A percentile compares a stretch with the other conserved stretches of the same genome.
Conservation (phyloP, 208 protist species). For the Leishmania lainsoni region DNA sequence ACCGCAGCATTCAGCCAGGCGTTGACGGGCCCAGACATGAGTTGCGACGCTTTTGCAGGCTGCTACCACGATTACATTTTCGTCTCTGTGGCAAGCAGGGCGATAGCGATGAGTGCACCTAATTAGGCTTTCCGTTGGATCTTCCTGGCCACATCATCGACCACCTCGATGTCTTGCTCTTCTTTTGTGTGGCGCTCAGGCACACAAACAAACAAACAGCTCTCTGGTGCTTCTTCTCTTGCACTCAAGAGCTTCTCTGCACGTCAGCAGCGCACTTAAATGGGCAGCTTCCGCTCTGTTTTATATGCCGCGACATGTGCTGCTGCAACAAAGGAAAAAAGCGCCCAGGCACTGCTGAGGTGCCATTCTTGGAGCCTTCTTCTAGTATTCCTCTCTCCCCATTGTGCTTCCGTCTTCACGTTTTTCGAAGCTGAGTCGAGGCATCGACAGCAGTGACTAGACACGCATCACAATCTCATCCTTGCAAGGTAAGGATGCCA, state of each 20-base stretch:
- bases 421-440: constrained; percentile 3
- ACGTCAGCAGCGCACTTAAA: neutral
- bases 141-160: constrained; percentile 4
- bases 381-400: neutral
- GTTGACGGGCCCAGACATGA: constrained; percentile 43
- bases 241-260: neutral
- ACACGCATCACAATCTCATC: constrained; percentile 2
- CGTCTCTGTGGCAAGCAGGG: constrained; percentile 21
- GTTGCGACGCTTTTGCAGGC: constrained; percentile 51
- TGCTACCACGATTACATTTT: constrained; percentile 63
- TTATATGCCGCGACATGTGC: neutral
- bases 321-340: neutral
- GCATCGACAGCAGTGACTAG: neutral
- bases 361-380: neutral
- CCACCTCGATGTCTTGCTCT: neutral
- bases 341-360: neutral
- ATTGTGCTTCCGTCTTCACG: neutral
- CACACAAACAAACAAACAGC: neutral
- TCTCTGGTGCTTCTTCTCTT: neutral
- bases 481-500: constrained; percentile 17
- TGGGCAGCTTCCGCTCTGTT: neutral
- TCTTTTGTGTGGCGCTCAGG: neutral
- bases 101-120: constrained; percentile 22
- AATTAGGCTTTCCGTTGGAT: constrained; percentile 1
- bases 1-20: constrained; percentile 45